Evolutionary conservation across 441 rosid species (phyloP).

Genomic region (Metrosideros polymorpha): DNA sequence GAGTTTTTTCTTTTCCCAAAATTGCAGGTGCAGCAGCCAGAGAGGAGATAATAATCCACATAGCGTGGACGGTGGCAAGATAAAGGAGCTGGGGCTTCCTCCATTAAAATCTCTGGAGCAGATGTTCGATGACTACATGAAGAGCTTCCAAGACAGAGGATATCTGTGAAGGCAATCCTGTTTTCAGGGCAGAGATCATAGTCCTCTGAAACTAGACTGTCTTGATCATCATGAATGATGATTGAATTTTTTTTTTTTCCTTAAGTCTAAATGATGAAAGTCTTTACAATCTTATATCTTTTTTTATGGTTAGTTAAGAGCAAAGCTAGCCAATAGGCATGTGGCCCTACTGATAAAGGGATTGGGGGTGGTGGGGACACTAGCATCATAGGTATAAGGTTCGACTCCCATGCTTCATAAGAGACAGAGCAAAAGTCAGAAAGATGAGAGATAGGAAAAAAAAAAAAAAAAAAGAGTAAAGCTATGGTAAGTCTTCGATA

Average conservation of each 20-base stretch:
- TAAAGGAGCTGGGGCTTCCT: slow-evolving; percentile 33
- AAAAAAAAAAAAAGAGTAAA: too few relatives aligned
- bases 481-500: too few relatives aligned
- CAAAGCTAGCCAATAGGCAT: too few relatives aligned
- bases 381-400: too few relatives aligned
- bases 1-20: not conserved
- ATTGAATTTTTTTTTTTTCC: not conserved
- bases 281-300: not conserved
- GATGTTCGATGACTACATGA: slow-evolving; percentile 71
- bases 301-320: not conserved
- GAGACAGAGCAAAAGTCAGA: too few relatives aligned
- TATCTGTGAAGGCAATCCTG: slow-evolving; percentile 17
- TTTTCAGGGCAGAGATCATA: not conserved
- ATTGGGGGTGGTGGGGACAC: too few relatives aligned
- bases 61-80: slow-evolving; percentile 56
- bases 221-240: not conserved
- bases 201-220: not conserved
- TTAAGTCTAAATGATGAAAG: not conserved
- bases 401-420: too few relatives aligned
- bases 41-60: slow-evolving; percentile 53
- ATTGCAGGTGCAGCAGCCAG: slow-evolving; percentile 40
- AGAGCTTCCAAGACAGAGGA: slow-evolving; percentile 56
- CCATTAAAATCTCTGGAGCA: slow-evolving; percentile 43
- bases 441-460: too few relatives aligned
- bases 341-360: too few relatives aligned